phyloP scores from a whole-genome alignment of 257 asterid species.

The Gynochthodes officinalis region DNA sequence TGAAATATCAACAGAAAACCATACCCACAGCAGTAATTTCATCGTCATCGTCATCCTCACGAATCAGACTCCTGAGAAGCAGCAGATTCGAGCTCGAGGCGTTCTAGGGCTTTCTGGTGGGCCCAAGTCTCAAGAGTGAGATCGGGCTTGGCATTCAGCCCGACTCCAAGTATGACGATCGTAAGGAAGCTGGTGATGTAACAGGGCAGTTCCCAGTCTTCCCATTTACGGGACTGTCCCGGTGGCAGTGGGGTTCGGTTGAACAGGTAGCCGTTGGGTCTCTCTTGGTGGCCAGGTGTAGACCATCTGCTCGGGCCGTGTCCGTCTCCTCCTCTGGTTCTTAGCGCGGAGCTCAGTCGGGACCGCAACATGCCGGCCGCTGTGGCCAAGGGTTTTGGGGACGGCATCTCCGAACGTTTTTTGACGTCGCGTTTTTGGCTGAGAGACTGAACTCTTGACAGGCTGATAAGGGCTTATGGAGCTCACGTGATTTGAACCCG shows the following conservation, averaged over 20 bases:
- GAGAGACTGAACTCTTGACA: neutral
- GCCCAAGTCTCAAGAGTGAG: conserved; percentile 97
- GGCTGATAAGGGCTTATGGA: too few relatives aligned
- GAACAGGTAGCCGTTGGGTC: conserved; percentile 69
- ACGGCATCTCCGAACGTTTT: conserved; percentile 41
- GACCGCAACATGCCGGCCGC: conserved; percentile 58
- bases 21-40: conserved; percentile 9
- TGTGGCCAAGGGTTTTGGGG: conserved; percentile 48
- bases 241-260: conserved; percentile 60
- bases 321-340: conserved; percentile 54
- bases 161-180: conserved; percentile 79
- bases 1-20: conserved; percentile 15
- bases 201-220: conserved; percentile 97
- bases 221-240: conserved; percentile 74
- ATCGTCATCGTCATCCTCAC: conserved; percentile 18
- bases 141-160: conserved; percentile 97
- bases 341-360: conserved; percentile 49
- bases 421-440: neutral
- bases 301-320: conserved; percentile 65
- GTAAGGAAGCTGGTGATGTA: conserved; percentile 80
- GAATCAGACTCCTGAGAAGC: conserved; percentile 21
- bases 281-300: conserved; percentile 79
- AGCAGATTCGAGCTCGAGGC: conserved; percentile 62
- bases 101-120: conserved; percentile 91
- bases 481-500: too few relatives aligned